Evolutionary conservation across 306 rosid genomes (phyloP), one percentile per base, ranked within the genome.

Genomic region (Hippophae rhamnoides): DNA sequence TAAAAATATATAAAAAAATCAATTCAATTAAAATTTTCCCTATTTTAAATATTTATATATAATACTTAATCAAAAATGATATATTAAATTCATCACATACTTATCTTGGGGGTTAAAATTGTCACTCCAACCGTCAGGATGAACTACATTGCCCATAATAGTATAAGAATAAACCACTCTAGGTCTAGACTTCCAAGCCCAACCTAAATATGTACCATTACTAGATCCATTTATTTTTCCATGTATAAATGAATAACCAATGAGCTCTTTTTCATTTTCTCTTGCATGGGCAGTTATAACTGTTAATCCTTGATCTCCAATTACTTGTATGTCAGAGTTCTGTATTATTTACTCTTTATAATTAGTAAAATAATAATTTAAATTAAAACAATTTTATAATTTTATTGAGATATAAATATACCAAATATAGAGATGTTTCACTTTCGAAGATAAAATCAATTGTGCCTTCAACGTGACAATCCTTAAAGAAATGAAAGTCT

Each of bases 281-380:
- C 86, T 77, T 47, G 85, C 86, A 0, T 18, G 23, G 3, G 81
- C 90, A 6, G 96, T 18, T 43, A 89, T 81, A 27, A 83, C 72
- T 0, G 77, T 57, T 48, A 73, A 8, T 13, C 67, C 78, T 0
- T 0, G 40, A 0, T 60, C 69, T 0, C 66, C 80, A 1, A 76
- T 12, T 6, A 76, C 78, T 18, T 18, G 63, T 41, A n/a, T 85
- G 2, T n/a, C 58, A 0, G 48, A 74, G 50, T 75, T 83, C 83
- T 87, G 71, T 58, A 46, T 9, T 18, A 26, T 18, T 11, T 7
- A 12, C 9, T 13, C 10, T 27, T 31, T 2, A 26, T 40, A 8
- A 8, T 48, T 47, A 38, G 43, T 12, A 40, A 18, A 18, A 6
- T 23, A 14, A 8, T 14, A 26, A 6, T 25, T n/a, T 0, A 44